Evolutionary conservation across 2,329 filamentous ascomycete species (phyloP), one percentile per base, ranked within the genome.

Genomic region (Ophiostoma himal-ulmi): DNA sequence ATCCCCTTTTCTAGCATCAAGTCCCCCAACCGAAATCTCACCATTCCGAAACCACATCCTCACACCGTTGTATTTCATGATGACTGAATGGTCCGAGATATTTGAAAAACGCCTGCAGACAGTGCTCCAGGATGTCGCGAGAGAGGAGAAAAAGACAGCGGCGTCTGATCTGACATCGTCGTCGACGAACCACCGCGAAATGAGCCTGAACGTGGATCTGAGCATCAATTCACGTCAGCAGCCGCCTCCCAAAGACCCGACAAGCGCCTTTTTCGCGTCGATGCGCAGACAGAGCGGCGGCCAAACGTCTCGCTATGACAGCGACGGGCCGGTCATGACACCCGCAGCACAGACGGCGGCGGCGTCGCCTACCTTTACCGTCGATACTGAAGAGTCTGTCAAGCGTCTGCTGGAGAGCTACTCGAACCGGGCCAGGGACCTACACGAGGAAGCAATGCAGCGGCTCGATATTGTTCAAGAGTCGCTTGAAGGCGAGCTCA

Each of bases 81-180:
- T 73, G 72, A 20, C 65, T 8, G 73, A 73, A 68, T 74, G 73
- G 73, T 72, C 73, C 0, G 70, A 70, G 3, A 64, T 71, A 1
- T 74, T 74, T 34, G 71, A 73, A 44, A 69, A 71, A 60, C 73
- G 73, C n/a, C 71, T 74, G 3, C 65, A 68, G 54, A 69, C 71
- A 3, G 71, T 71, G 22, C 66, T 73, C 2, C 64, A 67, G 1
- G 36, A 67, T 48, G 69, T 69, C 37, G 57, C 22, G 22, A 52
- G 57, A 0, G 30, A 2, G 17, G 22, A 69, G 39, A 22, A 52
- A 52, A 64, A 13, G 11, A 52, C 36, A 11, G 64, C 11, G 3
- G 34, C 22, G 7, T 22, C 68, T n/a, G 73, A 70, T 4, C 44
- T 70, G 11, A 72, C 72, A 14, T 72, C 73, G 30, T 70, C 73